phyloP scores from a whole-genome alignment of 306 rosid genomes.

The Oemleria cerasiformis region DNA sequence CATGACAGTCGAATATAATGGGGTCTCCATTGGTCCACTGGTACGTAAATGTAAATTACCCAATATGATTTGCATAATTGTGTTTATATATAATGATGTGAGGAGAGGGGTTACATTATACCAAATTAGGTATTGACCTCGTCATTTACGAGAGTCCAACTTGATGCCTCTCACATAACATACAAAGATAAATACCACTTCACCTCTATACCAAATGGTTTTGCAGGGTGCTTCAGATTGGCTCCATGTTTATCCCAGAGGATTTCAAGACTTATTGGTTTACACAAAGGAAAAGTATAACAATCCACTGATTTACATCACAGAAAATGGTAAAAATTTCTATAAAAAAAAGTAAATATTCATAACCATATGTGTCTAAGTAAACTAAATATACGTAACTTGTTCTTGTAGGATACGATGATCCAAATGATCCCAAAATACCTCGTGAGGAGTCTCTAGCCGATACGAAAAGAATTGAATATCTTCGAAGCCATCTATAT shows the following conservation, averaged over 20 bases:
- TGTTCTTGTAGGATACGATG: not conserved
- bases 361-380: not conserved
- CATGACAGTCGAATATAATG: slow-evolving; percentile 4
- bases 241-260: not conserved
- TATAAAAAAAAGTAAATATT: too few relatives aligned
- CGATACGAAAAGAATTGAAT: not conserved
- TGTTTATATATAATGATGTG: too few relatives aligned
- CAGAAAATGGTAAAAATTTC: not conserved
- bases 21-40: not conserved
- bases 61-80: not conserved
- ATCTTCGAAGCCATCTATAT: not conserved
- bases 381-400: too few relatives aligned
- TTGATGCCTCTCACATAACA: too few relatives aligned
- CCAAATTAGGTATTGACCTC: too few relatives aligned
- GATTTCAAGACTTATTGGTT: not conserved
- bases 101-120: too few relatives aligned
- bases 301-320: slow-evolving; percentile 1
- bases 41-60: not conserved
- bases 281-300: not conserved
- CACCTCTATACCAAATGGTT: not conserved
- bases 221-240: not conserved
- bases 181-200: not conserved
- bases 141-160: too few relatives aligned
- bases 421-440: not conserved
- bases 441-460: not conserved